A percentile compares a stretch with the other conserved stretches of the same genome.
Evolutionary conservation across 768 basidiomycete genomes (phyloP).

Genomic region (Hydnum rufescens): DNA sequence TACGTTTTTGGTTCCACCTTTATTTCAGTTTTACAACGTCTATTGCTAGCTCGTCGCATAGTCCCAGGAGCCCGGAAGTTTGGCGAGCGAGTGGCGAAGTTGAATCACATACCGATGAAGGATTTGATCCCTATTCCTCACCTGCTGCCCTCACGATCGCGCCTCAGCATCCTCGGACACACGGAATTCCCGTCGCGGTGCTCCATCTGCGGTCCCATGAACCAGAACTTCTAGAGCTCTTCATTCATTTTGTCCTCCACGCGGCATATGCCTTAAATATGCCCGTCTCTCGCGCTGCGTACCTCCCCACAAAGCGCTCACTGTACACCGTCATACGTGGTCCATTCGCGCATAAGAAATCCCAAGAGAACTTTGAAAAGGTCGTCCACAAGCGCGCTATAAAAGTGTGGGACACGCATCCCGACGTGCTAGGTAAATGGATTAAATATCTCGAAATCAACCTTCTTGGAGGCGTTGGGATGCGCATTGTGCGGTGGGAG

Average conservation of each 20-base stretch:
- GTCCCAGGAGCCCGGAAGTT: no score
- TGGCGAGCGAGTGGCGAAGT: no score
- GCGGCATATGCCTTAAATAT: conserved; percentile 73
- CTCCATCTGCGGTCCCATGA: conserved; percentile 72
- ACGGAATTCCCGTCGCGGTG: conserved; percentile 56
- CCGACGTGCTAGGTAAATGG: conserved; percentile 62
- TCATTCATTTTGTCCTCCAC: conserved; percentile 66
- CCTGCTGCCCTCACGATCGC: conserved; percentile 5
- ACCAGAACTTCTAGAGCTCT: conserved; percentile 46
- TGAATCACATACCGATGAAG: no score
- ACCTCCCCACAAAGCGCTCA: conserved; percentile 52
- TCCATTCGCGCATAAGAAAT: conserved; percentile 85
- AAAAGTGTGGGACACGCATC: conserved; percentile 79
- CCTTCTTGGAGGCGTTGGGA: conserved; percentile 68
- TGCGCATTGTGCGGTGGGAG: conserved; percentile 66
- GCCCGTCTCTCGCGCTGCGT: conserved; percentile 42
- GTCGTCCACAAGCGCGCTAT: conserved; percentile 65
- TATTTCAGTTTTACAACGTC: no score
- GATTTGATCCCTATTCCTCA: not conserved
- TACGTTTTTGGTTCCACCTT: no score
- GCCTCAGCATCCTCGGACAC: conserved; percentile 16
- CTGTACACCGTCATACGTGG: conserved; percentile 72
- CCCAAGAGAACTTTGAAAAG: conserved; percentile 88
- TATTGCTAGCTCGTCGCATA: no score
- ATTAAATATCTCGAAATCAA: conserved; percentile 57